phyloP scores from a whole-genome alignment of 148 eudicot species.

The Polygonum maritimum region DNA sequence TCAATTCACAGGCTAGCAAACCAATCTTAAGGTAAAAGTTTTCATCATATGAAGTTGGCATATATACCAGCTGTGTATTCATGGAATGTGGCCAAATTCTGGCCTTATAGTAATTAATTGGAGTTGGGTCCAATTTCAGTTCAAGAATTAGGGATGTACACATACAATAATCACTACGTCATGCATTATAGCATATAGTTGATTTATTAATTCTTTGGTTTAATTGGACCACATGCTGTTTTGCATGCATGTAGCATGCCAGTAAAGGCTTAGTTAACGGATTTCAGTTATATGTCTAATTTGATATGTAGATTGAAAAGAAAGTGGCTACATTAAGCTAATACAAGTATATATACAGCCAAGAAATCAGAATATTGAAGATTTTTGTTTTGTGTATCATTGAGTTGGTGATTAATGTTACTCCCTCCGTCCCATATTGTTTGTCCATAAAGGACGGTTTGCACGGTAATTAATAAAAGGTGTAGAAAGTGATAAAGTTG shows the following conservation, averaged over 20 bases:
- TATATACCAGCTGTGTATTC: conserved; percentile 7
- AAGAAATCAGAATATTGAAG: conserved; percentile 7
- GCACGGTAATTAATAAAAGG: no score
- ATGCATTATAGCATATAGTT: not conserved
- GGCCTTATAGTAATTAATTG: not conserved
- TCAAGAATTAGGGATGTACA: not conserved
- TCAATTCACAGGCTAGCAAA: conserved; percentile 8
- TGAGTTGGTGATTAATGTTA: not conserved
- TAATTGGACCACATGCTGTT: not conserved
- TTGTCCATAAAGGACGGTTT: no score
- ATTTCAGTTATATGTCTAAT: not conserved
- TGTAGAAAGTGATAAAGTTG: no score
- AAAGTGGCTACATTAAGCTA: conserved; percentile 5
- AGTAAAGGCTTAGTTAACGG: not conserved
- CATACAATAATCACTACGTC: not conserved
- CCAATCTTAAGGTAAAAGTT: not conserved
- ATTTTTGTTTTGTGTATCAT: not conserved
- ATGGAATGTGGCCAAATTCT: not conserved
- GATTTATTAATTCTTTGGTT: not conserved
- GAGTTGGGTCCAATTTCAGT: not conserved
- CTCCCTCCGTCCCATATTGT: no score
- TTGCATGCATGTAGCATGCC: conserved; percentile 3
- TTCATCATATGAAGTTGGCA: not conserved
- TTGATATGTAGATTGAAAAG: not conserved
- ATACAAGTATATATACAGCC: not conserved